phyloP scores from a whole-genome alignment of 129 eudicot species.

The Arctium lappa region DNA sequence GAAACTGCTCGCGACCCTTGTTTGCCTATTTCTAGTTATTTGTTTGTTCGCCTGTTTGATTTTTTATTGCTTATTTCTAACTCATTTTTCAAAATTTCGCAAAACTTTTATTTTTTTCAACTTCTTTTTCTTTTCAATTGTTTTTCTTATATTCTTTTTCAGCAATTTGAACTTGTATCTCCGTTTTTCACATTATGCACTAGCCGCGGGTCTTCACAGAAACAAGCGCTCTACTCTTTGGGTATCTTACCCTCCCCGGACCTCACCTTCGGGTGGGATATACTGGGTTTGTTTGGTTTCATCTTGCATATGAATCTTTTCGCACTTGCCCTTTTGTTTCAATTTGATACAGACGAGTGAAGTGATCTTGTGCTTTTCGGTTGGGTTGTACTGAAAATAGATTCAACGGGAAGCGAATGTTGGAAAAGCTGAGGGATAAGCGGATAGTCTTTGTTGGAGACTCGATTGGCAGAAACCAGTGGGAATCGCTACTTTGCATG shows the following conservation, averaged over 20 bases:
- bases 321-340: background rate
- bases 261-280: background rate
- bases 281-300: background rate
- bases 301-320: too few species aligned
- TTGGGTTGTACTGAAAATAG: conserved; percentile 30
- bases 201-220: background rate
- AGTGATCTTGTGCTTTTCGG: background rate
- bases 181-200: background rate
- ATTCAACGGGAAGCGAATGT: conserved; percentile 65
- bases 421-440: conserved; percentile 77
- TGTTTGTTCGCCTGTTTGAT: background rate
- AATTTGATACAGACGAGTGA: too few species aligned
- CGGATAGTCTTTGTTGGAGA: conserved; percentile 87
- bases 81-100: background rate
- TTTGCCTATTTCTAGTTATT: too few species aligned
- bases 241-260: background rate
- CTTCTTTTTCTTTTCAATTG: background rate
- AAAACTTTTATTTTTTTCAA: background rate
- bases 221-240: background rate
- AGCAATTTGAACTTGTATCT: background rate
- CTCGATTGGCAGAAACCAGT: conserved; percentile 94
- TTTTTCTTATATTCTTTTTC: background rate
- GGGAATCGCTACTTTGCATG: conserved; percentile 95
- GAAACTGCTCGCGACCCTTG: background rate
- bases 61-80: background rate